Evolutionary conservation across 2,329 filamentous ascomycete genomes (phyloP), one percentile per base, ranked within the genome.

Genomic region (Elsinoe arachidis): DNA sequence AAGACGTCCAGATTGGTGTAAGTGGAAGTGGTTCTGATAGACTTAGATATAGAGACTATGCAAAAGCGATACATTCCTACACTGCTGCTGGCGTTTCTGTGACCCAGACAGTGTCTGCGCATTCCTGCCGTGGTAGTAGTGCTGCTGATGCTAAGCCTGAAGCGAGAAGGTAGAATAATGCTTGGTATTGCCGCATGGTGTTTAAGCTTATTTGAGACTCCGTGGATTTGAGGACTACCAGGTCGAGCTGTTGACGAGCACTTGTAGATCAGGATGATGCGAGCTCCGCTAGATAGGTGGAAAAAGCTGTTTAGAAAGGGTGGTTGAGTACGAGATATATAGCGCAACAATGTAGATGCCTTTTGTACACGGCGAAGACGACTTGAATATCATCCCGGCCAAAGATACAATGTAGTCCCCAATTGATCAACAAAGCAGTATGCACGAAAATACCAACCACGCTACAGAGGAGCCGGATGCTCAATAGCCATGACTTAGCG

Each of bases 1-100:
- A 53, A 53, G 5, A 53, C 49, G 26, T 53, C 49, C 10, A 53
- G 33, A 12, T 53, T 53, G n/a, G 33, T 34, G 34, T 53, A 53
- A 3, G 49, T 53, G 7, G 49, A 37, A 12, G 33, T 53, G 17
- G 49, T 53, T 11, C 49, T 53, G 15, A n/a, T 38, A 21, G 49
- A 23, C 23, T 53, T 23, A 53, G 33, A 38, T 6, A 53, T 21
- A 35, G 15, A 38, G 5, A 37, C 9, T 15, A 38, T 53, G 38
- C 7, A 53, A 11, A 2, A 34, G 11, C 14, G 38, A 10, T 30
- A 38, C 11, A 51, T 37, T 2, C 49, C 38, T 53, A 53, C 49
- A 53, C 49, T 12, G 49, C 23, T 38, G 34, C 33, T 10, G 49
- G 49, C 2, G 49, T 53, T 15, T 53, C 49, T 17, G 49, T 53